Base-by-base conservation (phyloP, 805 yeast species). In the Clavispora carvajalis region DNA sequence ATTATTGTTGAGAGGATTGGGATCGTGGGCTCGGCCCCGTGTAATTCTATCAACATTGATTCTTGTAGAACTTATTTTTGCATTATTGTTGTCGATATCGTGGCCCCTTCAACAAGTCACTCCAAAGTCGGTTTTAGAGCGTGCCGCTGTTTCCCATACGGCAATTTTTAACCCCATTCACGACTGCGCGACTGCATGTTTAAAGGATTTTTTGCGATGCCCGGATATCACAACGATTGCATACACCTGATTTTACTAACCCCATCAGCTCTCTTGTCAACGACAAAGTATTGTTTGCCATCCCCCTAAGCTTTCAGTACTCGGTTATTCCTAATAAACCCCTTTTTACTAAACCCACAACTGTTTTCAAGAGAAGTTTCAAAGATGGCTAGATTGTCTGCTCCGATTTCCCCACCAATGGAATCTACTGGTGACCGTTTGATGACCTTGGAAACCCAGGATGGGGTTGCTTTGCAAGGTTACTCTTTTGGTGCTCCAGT, bases 401-500 rank as follows among this genome's bases (percentile, higher is more conserved):
- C 80, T 56, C 96, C 96, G 40, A 86, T 89, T 59, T 76, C 95
- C 53, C 96, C 96, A 39, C 93, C 96, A 51, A 77, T 88, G 81
- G 84, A 84, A 57, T 71, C 88, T 41, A 79, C 82, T 44, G 87
- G 87, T 53, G 88, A 86, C 71, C 81, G 83, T 54, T 70, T 89
- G 65, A 79, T 87, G 76, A 82, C 95, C 45, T 79, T 90, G 62
- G 95, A 90, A 68, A 78, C 93, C 54, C 84, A 85, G 55, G 89
- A 86, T 63, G 96, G 96, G 53, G 65, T 80, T 48, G 78, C 82
- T 43, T 75, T 91, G 54, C 93, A 88, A 68, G 99, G 99, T 69
- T 88, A 85, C 71, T 91, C 98, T 16, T 93, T 93, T 58, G 99
- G 99, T 74, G 96, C 98, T 41, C 82, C 82, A 47, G 79, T 74